Conservation (phyloP, 129 eudicot genomes). For the Flaveria robusta region DNA sequence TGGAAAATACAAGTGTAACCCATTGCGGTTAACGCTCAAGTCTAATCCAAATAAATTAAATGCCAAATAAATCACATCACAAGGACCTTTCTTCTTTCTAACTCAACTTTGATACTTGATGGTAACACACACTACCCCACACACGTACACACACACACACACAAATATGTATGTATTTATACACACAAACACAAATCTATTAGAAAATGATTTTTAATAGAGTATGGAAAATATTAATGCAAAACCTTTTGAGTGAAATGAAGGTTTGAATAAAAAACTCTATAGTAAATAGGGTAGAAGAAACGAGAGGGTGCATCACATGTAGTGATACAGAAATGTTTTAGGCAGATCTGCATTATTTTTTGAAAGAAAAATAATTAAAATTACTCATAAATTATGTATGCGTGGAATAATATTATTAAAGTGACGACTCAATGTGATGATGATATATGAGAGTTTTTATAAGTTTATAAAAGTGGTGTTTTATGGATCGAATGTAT, state of each 20-base stretch:
- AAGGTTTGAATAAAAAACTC: not conserved
- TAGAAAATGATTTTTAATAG: not conserved
- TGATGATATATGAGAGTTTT: not conserved
- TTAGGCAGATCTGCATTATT: not conserved
- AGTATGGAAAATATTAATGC: not conserved
- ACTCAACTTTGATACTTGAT: slow-evolving; percentile 15
- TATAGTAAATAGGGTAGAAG: not conserved
- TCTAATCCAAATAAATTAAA: slow-evolving; percentile 23
- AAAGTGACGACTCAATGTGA: not conserved
- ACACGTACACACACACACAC: not conserved
- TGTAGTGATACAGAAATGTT: not conserved
- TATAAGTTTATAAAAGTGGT: not conserved
- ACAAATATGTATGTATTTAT: not conserved
- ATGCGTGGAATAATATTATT: not conserved
- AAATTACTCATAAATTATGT: not conserved
- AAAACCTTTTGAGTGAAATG: not conserved
- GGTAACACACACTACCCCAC: slow-evolving; percentile 20
- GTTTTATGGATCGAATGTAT: too few relatives aligned
- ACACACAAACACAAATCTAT: not conserved
- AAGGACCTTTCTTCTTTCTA: not conserved
- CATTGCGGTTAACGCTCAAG: slow-evolving; percentile 29
- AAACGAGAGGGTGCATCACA: not conserved
- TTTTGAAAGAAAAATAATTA: not conserved
- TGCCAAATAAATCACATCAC: slow-evolving; percentile 32
- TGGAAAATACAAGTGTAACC: slow-evolving; percentile 17